Conservation (phyloP, 1,139 yeast genomes). For the Zygoascus meyerae region DNA sequence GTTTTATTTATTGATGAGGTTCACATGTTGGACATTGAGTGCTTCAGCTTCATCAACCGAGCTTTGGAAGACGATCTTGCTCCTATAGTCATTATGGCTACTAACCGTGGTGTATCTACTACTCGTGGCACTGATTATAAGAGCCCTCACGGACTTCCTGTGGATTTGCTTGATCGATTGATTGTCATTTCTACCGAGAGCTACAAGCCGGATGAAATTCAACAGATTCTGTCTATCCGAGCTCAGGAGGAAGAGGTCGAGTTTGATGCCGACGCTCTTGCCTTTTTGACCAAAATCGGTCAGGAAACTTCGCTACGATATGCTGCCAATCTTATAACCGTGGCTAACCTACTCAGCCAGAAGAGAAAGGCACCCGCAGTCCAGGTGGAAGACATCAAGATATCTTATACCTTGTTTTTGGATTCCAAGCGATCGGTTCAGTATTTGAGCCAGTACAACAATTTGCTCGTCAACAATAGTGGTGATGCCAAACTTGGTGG, state of each 20-base stretch:
- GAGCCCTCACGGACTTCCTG: slow-evolving; percentile 95
- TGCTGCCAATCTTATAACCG: slow-evolving; percentile 85
- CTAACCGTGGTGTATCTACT: slow-evolving; percentile 87
- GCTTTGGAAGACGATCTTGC: slow-evolving; percentile 96
- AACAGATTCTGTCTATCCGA: slow-evolving; percentile 79
- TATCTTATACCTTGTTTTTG: slow-evolving; percentile 79
- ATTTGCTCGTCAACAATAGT: slow-evolving; percentile 23
- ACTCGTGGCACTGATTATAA: slow-evolving; percentile 92
- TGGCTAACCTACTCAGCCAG: slow-evolving; percentile 75
- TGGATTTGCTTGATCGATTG: slow-evolving; percentile 88
- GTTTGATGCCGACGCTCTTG: slow-evolving; percentile 74
- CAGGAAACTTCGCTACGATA: slow-evolving; percentile 89
- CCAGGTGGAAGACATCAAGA: slow-evolving; percentile 78
- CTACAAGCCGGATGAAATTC: slow-evolving; percentile 76
- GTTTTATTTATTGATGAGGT: slow-evolving; percentile 96
- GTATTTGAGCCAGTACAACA: slow-evolving; percentile 28
- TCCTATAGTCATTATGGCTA: slow-evolving; percentile 97
- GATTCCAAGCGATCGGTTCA: slow-evolving; percentile 81
- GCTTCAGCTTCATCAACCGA: slow-evolving; percentile 89
- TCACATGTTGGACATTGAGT: slow-evolving; percentile 94
- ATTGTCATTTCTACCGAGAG: slow-evolving; percentile 82
- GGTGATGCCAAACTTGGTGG: slow-evolving; percentile 22
- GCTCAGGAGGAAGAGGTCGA: slow-evolving; percentile 97
- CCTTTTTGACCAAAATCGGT: slow-evolving; percentile 86
- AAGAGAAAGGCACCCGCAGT: slow-evolving; percentile 70